Evolutionary conservation across 441 rosid genomes (phyloP), one percentile per base, ranked within the genome.

Genomic region (Brassica balearica): DNA sequence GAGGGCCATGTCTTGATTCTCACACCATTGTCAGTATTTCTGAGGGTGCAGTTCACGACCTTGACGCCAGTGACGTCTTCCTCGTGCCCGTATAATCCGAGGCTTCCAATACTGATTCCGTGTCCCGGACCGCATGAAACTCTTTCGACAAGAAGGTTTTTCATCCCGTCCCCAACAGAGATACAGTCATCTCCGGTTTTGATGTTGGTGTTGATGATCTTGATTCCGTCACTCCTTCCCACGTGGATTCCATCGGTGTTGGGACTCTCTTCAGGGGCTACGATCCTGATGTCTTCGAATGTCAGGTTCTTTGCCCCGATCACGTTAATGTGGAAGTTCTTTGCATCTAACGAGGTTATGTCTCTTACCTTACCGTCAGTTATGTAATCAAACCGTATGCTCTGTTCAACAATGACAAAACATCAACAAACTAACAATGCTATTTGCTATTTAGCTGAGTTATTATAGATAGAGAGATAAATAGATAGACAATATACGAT

Each of bases 1-100:
- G 80, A 69, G 0, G 80, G 80, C 80, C 80, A 76, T 61, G 80
- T 77, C 59, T 77, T 77, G 80, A 77, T 77, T 32, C 80, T 77
- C 12, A 77, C 34, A 0, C 80, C 80, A 55, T 77, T 77, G 48
- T 77, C 80, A 55, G 80, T 77, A 2, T 55, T 11, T 25, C 14
- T 29, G 22, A 77, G 80, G 6, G 80, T 77, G 15, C 80, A 77
- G 15, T 71, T 77, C 3, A 77, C 11, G 34, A 77, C 48, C 43
- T 12, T 77, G 71, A 77, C 38, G 23, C 80, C 80, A 32, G 7
- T 36, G 6, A 77, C 80, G 15, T 77, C 48, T 23, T 70, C 8
- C 75, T 77, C 80, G 46, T 70, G 71, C 4, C 64, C 61, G 59
- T 77, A 77, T 15, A 25, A 53, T 63, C 80, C 80, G 1, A 70